Evolutionary conservation across 495 filamentous ascomycete species (phyloP).

Genomic region (Lasiosphaeria hispida): DNA sequence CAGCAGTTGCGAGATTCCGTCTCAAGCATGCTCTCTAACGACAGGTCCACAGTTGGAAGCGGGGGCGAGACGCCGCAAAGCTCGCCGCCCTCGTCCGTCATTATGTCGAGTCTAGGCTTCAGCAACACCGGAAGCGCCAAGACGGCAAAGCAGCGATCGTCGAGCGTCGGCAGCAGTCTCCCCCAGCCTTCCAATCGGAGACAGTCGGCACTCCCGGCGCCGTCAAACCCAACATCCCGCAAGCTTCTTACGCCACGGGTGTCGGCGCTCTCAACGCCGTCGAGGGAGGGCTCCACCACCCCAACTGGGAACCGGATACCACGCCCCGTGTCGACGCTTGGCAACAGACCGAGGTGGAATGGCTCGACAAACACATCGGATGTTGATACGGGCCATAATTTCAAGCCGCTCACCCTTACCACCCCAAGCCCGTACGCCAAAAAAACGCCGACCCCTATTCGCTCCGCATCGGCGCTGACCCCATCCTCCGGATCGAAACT

Average conservation of each 20-base stretch:
- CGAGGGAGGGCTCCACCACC: slow-evolving; percentile 51
- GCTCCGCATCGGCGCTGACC: slow-evolving; percentile 39
- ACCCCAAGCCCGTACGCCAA: slow-evolving; percentile 64
- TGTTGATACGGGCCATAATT: slow-evolving; percentile 65
- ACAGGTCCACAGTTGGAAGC: slow-evolving; percentile 72
- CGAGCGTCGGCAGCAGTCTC: slow-evolving; percentile 38
- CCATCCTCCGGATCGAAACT: slow-evolving; percentile 43
- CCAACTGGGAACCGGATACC: slow-evolving; percentile 53
- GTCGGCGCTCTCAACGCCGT: slow-evolving; percentile 43
- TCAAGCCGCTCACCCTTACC: slow-evolving; percentile 61
- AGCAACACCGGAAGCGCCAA: slow-evolving; percentile 41
- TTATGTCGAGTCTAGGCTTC: slow-evolving; percentile 59
- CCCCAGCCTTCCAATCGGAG: slow-evolving; percentile 42
- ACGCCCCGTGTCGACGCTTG: slow-evolving; percentile 45
- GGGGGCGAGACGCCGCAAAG: slow-evolving; percentile 76
- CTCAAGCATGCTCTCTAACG: slow-evolving; percentile 85
- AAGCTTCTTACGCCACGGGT: slow-evolving; percentile 34
- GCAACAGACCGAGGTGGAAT: slow-evolving; percentile 79
- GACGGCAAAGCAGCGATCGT: slow-evolving; percentile 41
- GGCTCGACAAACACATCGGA: slow-evolving; percentile 66
- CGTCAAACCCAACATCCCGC: slow-evolving; percentile 22
- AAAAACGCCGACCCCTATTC: slow-evolving; percentile 27
- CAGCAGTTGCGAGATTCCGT: slow-evolving; percentile 90
- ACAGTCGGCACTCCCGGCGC: slow-evolving; percentile 31
- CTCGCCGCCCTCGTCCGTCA: slow-evolving; percentile 87